Evolutionary conservation across 805 yeast genomes (phyloP).

Genomic region (Priceomyces carsonii): DNA sequence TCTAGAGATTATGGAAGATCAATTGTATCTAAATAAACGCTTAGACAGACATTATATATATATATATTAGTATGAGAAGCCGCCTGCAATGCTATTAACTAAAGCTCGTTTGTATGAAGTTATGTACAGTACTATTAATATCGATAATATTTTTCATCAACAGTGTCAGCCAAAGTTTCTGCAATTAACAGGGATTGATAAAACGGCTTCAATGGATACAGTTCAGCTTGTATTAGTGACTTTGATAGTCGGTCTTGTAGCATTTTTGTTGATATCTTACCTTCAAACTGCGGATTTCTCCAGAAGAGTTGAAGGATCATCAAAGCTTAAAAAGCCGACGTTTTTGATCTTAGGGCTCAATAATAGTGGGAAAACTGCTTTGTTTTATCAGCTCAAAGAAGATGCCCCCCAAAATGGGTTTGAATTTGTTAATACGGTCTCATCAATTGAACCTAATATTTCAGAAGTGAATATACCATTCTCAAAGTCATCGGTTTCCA

Average conservation of each 20-base stretch:
- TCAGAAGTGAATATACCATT: constrained; percentile 33
- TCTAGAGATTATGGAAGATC: constrained; percentile 56
- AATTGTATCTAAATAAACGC: constrained; percentile 11
- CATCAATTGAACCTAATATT: constrained; percentile 40
- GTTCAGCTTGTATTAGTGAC: constrained; percentile 25
- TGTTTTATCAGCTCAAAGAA: constrained; percentile 38
- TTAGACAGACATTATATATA: no score
- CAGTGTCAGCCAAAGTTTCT: no score
- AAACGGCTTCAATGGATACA: no score
- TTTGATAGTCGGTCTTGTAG: constrained; percentile 25
- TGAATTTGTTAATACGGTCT: constrained; percentile 27
- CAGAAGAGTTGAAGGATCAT: constrained; percentile 9
- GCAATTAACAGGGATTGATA: no score
- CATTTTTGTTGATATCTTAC: constrained; percentile 23
- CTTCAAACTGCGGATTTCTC: constrained; percentile 20
- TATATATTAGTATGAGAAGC: no score
- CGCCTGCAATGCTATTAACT: no score
- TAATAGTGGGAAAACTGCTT: constrained; percentile 64
- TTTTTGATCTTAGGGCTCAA: constrained; percentile 66
- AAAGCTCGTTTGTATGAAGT: no score
- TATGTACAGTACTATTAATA: no score
- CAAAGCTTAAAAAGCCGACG: constrained; percentile 47
- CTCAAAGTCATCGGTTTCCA: constrained; percentile 32
- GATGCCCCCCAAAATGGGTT: constrained; percentile 14
- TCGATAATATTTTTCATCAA: no score